A percentile compares a stretch with the other conserved stretches of the same genome.
phyloP scores from a whole-genome alignment of 139 green algal genomes.

The Microglena sp. region DNA sequence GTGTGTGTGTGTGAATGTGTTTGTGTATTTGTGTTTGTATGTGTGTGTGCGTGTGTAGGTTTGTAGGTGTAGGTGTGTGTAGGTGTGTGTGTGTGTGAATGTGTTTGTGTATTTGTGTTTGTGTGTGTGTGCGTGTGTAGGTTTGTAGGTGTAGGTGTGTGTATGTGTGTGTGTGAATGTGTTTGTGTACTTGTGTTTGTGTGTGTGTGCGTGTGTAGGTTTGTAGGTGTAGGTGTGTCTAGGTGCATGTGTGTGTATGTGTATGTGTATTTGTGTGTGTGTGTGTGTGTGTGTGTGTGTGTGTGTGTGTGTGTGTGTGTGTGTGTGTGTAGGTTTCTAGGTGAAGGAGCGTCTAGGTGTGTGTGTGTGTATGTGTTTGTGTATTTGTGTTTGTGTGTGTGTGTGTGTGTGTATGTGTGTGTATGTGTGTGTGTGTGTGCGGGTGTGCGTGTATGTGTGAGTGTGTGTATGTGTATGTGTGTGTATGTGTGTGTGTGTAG shows the following conservation, averaged over 20 bases:
- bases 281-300: not conserved
- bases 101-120: not conserved
- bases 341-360: not conserved
- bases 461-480: not conserved
- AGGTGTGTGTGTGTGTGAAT: not conserved
- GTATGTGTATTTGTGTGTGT: not conserved
- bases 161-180: not conserved
- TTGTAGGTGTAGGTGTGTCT: not conserved
- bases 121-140: not conserved
- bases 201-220: not conserved
- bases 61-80: not conserved
- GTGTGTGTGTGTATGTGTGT: not conserved
- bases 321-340: not conserved
- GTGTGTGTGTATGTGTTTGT: not conserved
- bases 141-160: not conserved
- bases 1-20: not conserved
- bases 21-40: conserved; percentile 55
- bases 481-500: not conserved
- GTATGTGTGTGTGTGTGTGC: not conserved
- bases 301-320: not conserved
- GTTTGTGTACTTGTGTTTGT: not conserved
- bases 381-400: not conserved
- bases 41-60: not conserved
- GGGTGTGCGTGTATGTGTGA: not conserved
- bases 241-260: not conserved